These are phyloP conservation scores for Cruciata laevipes DNA, from an alignment of 257 asterid genomes.

Conservation along the genomic window DNA sequence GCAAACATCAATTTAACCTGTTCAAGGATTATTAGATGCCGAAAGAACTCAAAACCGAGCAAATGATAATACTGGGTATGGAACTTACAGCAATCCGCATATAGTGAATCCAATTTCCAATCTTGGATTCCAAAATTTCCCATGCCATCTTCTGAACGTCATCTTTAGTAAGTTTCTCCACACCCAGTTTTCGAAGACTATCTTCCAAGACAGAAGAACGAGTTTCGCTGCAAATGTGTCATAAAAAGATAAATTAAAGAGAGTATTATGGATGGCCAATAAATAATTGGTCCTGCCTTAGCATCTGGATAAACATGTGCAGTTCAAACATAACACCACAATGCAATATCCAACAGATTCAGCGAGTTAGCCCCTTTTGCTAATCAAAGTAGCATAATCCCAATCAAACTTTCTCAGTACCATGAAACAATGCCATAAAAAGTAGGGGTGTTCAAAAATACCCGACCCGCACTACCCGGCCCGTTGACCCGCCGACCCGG, in stretches of 20 bases:
- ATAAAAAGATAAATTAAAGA: not conserved
- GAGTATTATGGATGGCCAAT: constrained; percentile 2
- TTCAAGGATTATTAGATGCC: constrained; percentile 22
- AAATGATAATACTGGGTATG: not conserved
- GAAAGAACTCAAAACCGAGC: not conserved
- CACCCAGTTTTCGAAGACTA: constrained; percentile 94
- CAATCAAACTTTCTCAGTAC: not conserved
- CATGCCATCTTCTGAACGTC: constrained; percentile 99
- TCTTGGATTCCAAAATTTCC: constrained; percentile 98
- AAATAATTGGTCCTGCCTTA: not conserved
- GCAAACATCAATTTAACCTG: constrained; percentile 94
- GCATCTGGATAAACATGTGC: not conserved
- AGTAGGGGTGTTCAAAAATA: too few species aligned
- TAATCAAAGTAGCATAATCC: not conserved
- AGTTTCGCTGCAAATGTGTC: constrained; percentile 50
- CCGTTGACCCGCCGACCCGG: too few species aligned
- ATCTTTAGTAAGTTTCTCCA: constrained; percentile 96
- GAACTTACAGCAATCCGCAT: constrained; percentile 91
- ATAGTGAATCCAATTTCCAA: constrained; percentile 98
- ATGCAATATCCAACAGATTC: not conserved
- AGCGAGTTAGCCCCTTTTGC: not conserved
- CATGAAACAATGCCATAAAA: not conserved
- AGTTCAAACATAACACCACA: not conserved
- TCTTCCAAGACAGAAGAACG: constrained; percentile 93
- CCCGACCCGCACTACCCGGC: too few species aligned